Percentiles rank a stretch among this genome's conserved stretches.
These are phyloP conservation scores for Sporisorium iseilematis-ciliati DNA, from an alignment of 1,284 basidiomycete genomes.

Conservation along the genomic window DNA sequence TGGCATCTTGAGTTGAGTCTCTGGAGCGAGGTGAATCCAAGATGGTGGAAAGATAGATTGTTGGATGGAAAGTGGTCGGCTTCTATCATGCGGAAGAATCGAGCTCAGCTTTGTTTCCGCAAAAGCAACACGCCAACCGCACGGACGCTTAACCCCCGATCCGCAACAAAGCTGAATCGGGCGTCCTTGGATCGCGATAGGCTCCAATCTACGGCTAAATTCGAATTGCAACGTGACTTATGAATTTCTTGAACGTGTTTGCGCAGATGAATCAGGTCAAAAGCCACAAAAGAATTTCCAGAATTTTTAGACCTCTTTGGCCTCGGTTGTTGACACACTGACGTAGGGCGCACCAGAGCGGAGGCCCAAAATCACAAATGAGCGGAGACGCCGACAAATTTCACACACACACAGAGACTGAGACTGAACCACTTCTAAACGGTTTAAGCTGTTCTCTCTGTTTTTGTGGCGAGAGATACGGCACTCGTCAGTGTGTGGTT, in stretches of 20 bases:
- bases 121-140: conserved; percentile 12
- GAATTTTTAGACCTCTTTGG: background rate
- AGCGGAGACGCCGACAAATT: conserved; percentile 9
- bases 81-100: background rate
- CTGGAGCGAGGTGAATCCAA: background rate
- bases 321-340: background rate
- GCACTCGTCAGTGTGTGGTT: no score
- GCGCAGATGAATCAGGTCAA: background rate
- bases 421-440: no score
- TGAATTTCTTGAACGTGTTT: background rate
- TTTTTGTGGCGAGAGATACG: no score
- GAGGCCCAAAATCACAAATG: background rate
- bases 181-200: background rate
- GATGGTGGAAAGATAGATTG: background rate
- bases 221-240: background rate
- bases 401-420: conserved; percentile 11
- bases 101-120: background rate
- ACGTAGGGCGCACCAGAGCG: conserved; percentile 7
- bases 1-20: conserved; percentile 28
- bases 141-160: conserved; percentile 17
- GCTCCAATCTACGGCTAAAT: background rate
- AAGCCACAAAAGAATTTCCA: background rate
- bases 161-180: background rate
- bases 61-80: background rate
- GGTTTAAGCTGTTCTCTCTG: no score